A percentile compares a stretch with the other conserved stretches of the same genome.
phyloP scores from a whole-genome alignment of 257 asterid species.

The Salvia hispanica region DNA sequence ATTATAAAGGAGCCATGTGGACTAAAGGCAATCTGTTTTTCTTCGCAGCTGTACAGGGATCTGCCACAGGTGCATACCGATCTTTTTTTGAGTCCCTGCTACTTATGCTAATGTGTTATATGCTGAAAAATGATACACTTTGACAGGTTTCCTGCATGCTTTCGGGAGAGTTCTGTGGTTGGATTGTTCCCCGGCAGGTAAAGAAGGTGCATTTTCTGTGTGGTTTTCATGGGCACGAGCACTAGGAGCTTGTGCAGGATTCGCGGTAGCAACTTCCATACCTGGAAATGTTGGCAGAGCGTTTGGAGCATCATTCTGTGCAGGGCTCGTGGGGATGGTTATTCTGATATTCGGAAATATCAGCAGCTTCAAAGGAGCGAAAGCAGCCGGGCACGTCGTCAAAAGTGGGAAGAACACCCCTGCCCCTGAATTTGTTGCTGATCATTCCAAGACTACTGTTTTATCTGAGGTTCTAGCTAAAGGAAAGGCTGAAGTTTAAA shows the following conservation, averaged over 20 bases:
- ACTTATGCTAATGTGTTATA: not conserved
- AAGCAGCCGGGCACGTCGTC: conserved; percentile 71
- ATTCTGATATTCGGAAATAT: conserved; percentile 73
- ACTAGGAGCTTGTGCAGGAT: conserved; percentile 71
- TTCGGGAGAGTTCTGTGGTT: conserved; percentile 76
- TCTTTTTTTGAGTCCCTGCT: not conserved
- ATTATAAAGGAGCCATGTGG: conserved; percentile 58
- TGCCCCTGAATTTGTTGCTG: conserved; percentile 39
- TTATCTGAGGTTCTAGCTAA: conserved; percentile 33
- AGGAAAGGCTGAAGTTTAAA: conserved; percentile 41
- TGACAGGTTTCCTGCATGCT: conserved; percentile 69
- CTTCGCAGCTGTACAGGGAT: conserved; percentile 72
- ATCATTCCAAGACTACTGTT: conserved; percentile 38
- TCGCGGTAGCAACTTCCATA: conserved; percentile 61
- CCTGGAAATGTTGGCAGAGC: conserved; percentile 61
- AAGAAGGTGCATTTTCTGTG: conserved; percentile 85
- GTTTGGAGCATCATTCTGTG: conserved; percentile 64
- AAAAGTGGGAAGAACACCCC: conserved; percentile 55
- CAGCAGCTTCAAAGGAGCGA: conserved; percentile 82
- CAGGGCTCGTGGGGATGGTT: conserved; percentile 58
- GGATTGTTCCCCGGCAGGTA: conserved; percentile 85
- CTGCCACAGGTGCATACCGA: conserved; percentile 51
- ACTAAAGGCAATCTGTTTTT: conserved; percentile 46
- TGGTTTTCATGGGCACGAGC: conserved; percentile 86
- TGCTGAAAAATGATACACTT: not conserved